These are phyloP conservation scores for Nitzschia sp. DNA, from an alignment of 108 stramenopile genomes.

Conservation along the genomic window DNA sequence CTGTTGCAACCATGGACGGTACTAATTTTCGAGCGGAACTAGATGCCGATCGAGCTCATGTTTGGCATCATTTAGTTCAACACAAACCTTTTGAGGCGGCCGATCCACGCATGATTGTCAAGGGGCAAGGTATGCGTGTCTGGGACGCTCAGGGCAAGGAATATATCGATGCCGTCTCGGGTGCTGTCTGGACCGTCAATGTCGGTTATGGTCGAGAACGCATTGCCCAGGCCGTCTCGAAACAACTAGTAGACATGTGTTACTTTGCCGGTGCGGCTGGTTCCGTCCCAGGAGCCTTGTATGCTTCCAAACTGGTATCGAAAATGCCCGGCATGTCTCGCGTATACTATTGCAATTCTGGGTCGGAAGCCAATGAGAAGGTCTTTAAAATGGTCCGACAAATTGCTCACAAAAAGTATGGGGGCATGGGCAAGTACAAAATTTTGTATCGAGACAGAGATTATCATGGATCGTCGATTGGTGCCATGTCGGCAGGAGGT, in stretches of 20 bases:
- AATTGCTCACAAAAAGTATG: not conserved
- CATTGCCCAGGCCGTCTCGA: no score
- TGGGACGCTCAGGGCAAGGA: constrained; percentile 6
- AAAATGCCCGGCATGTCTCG: no score
- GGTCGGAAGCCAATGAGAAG: constrained; percentile 11
- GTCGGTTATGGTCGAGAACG: no score
- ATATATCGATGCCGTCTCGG: no score
- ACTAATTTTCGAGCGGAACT: no score
- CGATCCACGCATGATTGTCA: constrained; percentile 3
- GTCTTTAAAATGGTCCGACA: constrained; percentile 11
- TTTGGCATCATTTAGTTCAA: constrained; percentile 14
- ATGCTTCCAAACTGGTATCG: no score
- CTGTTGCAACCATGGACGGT: no score
- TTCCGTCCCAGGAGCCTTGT: no score
- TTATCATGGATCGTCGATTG: constrained; percentile 12
- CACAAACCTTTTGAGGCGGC: constrained; percentile 7
- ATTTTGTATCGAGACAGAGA: constrained; percentile 5
- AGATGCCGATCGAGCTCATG: constrained; percentile 3
- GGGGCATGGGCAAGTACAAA: constrained; percentile 5
- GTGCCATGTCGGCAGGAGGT: constrained; percentile 12
- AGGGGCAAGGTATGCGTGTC: not conserved
- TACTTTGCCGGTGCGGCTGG: no score
- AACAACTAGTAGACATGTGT: no score
- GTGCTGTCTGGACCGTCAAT: no score
- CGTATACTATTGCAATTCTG: no score